Base-by-base conservation (phyloP, 805 yeast genomes). In the Starmera quercuum region DNA sequence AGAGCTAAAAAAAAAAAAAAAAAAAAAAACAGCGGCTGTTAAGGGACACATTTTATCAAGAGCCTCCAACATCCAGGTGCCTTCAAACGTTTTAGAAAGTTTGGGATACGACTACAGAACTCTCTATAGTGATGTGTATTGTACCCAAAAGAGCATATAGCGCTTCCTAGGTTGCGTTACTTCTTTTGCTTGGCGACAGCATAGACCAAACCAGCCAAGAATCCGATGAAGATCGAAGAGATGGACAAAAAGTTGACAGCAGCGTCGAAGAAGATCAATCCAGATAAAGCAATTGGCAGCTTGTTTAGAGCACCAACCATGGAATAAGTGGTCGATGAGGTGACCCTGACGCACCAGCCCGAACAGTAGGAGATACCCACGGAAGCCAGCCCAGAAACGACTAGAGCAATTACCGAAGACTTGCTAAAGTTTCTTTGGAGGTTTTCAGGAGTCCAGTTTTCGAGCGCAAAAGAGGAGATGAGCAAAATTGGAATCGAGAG, bases 271-370 rank as follows among this genome's bases (percentile, higher is more conserved):
- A 92, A 90, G 47, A 92, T 56, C 60, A 92, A 75, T 27, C 99
- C 99, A 26, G 95, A 80, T 39, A 92, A 71, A 12, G 98, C 98
- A 54, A 92, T 86, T 56, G 98, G 98, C 52, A 92, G 78, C 68
- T 92, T 92, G 77, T 92, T 92, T 62, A 92, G 75, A 35, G 98
- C 98, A 61, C 98, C 98, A 39, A 92, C 97, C 98, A 92, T 92
- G 35, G 96, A 86, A 69, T 92, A 92, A 36, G 98, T 92, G 36
- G 98, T 92, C 19, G 97, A 88, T 16, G 97, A 86, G 29, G 98
- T 92, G 44, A 92, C 97, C 68, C 98, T 85, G 46, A 92, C 95
- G 75, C 98, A 92, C 98, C 98, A 92, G 41, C 97, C 98, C 10
- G 97, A 87, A 64, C 96, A 86, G 75, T 92, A 92, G 29, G 97